Percentiles rank a stretch among this genome's conserved stretches.
Evolutionary conservation across 2,329 filamentous ascomycete genomes (phyloP).

Genomic region (Cephalotrichum gorgonifer): DNA sequence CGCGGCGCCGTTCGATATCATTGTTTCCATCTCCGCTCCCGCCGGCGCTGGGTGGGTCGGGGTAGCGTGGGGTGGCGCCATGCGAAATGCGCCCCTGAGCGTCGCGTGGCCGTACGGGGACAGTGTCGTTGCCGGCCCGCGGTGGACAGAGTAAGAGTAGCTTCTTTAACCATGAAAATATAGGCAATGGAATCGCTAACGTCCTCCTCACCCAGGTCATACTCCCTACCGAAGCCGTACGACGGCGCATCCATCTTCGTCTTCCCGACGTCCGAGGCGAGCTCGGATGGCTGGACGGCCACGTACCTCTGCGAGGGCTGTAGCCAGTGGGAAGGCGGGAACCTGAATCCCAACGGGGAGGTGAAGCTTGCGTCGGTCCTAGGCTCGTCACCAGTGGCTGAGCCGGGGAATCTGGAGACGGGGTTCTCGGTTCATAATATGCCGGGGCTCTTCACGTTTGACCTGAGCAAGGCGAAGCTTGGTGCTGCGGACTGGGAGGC

Average conservation of each 20-base stretch:
- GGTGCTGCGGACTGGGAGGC: neutral
- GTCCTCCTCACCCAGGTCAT: neutral
- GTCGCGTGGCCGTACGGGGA: slow-evolving; percentile 7
- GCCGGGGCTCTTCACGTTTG: neutral
- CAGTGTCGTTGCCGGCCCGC: neutral
- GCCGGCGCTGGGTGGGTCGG: slow-evolving; percentile 9
- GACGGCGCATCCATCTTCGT: neutral
- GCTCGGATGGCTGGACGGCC: neutral
- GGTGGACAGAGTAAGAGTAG: neutral
- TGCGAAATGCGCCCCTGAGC: slow-evolving; percentile 9
- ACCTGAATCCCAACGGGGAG: neutral
- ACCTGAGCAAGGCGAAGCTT: neutral
- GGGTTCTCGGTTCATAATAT: neutral
- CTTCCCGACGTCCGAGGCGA: neutral
- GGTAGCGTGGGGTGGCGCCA: slow-evolving; percentile 11
- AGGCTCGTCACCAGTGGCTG: neutral
- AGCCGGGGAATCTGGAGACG: neutral
- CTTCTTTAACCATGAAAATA: neutral
- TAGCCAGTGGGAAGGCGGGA: neutral
- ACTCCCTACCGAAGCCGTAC: neutral
- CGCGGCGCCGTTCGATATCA: slow-evolving; percentile 8
- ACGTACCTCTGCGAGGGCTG: neutral
- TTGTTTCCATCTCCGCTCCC: slow-evolving; percentile 9
- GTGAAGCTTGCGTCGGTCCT: neutral
- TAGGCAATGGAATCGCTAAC: neutral